Base-by-base conservation (phyloP, 495 filamentous ascomycete genomes). In the Talaromyces ruber region DNA sequence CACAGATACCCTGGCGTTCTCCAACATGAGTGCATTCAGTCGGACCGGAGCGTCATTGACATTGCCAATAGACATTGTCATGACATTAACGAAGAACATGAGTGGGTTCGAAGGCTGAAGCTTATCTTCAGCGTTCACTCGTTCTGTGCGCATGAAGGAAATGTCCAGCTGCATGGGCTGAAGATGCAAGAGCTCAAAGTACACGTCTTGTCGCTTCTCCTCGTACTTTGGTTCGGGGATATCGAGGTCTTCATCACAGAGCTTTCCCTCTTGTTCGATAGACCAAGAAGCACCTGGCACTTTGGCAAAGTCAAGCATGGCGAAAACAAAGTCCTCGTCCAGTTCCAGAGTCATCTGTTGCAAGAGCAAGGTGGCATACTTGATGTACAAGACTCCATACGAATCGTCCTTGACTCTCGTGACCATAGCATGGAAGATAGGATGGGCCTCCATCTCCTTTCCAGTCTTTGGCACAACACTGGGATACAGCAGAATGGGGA, bases 61-160 rank as follows among this genome's bases (percentile, higher is more conserved):
- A 68, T 98, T 98, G 58, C 94, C 94, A 67, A 98, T 91, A 11
- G 94, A 96, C 94, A 98, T 98, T 21, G 94, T 97, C 81, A 98
- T 86, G 66, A 97, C 89, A 71, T 98, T 97, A 72, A 98, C 85
- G 70, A 97, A 89, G 78, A 97, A 98, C 92, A 97, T 96, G 74
- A 98, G 75, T 1, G 94, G 94, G 66, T 96, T 98, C 6, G 84
- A 86, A 2, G 92, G 92, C 22, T 91, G 88, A 64, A 81, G 79
- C 66, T 90, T 91, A 72, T 98, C 94, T 68, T 98, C 95, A 18
- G 88, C 93, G 66, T 98, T 98, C 72, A 98, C 90, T 28, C 91
- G 85, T 72, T 98, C 94, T 4, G 94, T 98, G 21, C 94, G 89
- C 69, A 98, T 93, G 67, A 98, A 95, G 2, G 94, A 98, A 16